These are phyloP conservation scores for Huntiella moniliformis DNA, from an alignment of 2,329 filamentous ascomycete species.

Conservation along the genomic window DNA sequence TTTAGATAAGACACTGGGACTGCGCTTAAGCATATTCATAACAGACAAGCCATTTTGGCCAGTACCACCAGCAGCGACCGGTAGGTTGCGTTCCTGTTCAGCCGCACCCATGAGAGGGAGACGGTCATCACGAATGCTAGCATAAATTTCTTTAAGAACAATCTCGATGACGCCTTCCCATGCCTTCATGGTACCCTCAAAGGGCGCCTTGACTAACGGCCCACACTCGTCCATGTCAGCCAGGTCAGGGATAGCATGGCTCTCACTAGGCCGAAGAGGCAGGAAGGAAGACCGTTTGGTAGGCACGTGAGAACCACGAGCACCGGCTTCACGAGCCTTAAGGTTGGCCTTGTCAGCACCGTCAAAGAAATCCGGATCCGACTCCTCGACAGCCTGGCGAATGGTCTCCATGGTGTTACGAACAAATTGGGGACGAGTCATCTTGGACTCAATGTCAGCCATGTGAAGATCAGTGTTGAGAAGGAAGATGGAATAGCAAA, in stretches of 20 bases:
- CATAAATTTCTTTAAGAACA: slow-evolving; percentile 84
- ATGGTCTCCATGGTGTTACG: slow-evolving; percentile 93
- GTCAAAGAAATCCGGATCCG: slow-evolving; percentile 47
- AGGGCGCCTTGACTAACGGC: slow-evolving; percentile 58
- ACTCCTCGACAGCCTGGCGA: slow-evolving; percentile 53
- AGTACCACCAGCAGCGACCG: slow-evolving; percentile 9
- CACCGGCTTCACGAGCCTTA: slow-evolving; percentile 13
- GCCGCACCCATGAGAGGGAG: slow-evolving; percentile 63
- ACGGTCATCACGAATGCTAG: slow-evolving; percentile 70
- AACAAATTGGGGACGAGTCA: slow-evolving; percentile 87
- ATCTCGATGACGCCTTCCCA: slow-evolving; percentile 83
- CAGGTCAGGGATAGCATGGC: slow-evolving; percentile 6
- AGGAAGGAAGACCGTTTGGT: slow-evolving; percentile 31
- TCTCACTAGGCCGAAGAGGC: slow-evolving; percentile 27
- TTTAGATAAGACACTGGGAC: slow-evolving; percentile 82
- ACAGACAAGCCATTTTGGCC: slow-evolving; percentile 45
- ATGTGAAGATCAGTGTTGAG: slow-evolving; percentile 92
- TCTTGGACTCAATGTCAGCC: slow-evolving; percentile 88
- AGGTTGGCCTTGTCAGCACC: slow-evolving; percentile 10
- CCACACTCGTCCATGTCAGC: slow-evolving; percentile 38
- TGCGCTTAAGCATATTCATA: slow-evolving; percentile 60
- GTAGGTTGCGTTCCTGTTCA: slow-evolving; percentile 25
- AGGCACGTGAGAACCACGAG: slow-evolving; percentile 14
- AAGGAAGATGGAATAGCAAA: slow-evolving; percentile 87
- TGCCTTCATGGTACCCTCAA: slow-evolving; percentile 52